Evolutionary conservation across 176 grass and related monocot species (phyloP), one percentile per base, ranked within the genome.

Genomic region (Bonia amplexicaulis): DNA sequence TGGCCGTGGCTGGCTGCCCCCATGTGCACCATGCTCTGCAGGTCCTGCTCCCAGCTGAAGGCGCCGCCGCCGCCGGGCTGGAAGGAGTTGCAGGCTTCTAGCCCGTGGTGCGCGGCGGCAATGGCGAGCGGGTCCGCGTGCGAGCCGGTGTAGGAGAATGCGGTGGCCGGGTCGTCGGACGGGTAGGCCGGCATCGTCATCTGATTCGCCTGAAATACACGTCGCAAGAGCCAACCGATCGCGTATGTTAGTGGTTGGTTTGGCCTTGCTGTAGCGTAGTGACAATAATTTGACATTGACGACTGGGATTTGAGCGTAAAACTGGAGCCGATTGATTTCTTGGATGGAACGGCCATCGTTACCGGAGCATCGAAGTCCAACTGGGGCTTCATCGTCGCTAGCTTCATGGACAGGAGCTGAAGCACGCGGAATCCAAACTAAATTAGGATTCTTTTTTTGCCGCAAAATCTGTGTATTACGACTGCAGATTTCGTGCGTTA

Each of bases 391-490:
- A 94, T 77, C 0, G 92, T 89, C 13, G 92, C 46, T 53, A 94
- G 37, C 74, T 94, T 91, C 92, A 94, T 94, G 52, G 92, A 94
- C 47, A 94, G 71, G 78, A 94, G 89, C 92, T 94, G 89, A 62
- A 39, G 22, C n/a, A 72, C 2, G 22, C 71, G 20, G 48, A 22
- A 6, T n/a, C 48, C 73, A 33, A 55, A 77, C 16, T 58, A 15
- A 29, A 29, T 64, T 7, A 15, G 15, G 12, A 31, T 27, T 14
- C 14, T 14, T 16, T 64, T 64, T 26, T 15, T 64, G 14, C 58
- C 12, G 58, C n/a, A 25, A 5, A 60, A 12, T 25, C 5, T 5
- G 4, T 25, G 57, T 25, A 1, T 9, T 10, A 3, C 9, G 0
- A 9, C 20, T 10, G 54, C 20, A 58, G 10, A n/a, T n/a, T 9